Evolutionary conservation across 192 early-diverging fungal species (phyloP), one percentile per base, ranked within the genome.

Genomic region (Spinellus fusiger): DNA sequence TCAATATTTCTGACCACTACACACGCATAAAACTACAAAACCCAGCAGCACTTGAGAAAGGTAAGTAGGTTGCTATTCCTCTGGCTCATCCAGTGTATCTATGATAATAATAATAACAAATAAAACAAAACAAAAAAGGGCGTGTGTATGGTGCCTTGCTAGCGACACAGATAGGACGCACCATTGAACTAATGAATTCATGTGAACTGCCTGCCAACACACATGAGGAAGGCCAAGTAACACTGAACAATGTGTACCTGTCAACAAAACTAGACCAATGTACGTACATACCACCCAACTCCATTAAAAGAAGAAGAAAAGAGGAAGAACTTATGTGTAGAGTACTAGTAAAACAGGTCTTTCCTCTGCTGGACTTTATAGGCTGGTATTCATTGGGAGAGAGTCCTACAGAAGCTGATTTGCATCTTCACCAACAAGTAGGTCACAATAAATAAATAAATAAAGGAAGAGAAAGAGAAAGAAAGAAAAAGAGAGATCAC

Each of bases 1-100:
- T 92, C 34, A 94, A 94, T 49, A 86, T 93, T 51, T 92, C 91
- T 5, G 92, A 94, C 66, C 92, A 94, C 59, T 92, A 79, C 71
- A 93, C 86, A 28, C 77, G 92, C 22, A 79, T 74, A 5, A 80
- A 78, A 34, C 64, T 89, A 59, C 91, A 93, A 62, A 74, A 74
- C 20, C 70, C 68, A 5, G 31, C 27, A 16, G 33, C 54, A 40
- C 37, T 54, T 51, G 56, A 49, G 13, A 66, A 49, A 31, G 46
- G 51, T 15, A 27, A 26, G 47, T 34, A 18, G 6, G 13, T 26
- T 53, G 34, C 0, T 28, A 38, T 37, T 4, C 25, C 15, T 5
- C 10, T 23, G 25, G 3, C 3, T n/a, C 4, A 13, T 28, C 5
- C 13, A 18, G 15, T 32, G 28, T 47, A 31, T 54, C 9, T 2